phyloP scores from a whole-genome alignment of 1,284 basidiomycete species.

The Lignosus rhinocerotis region DNA sequence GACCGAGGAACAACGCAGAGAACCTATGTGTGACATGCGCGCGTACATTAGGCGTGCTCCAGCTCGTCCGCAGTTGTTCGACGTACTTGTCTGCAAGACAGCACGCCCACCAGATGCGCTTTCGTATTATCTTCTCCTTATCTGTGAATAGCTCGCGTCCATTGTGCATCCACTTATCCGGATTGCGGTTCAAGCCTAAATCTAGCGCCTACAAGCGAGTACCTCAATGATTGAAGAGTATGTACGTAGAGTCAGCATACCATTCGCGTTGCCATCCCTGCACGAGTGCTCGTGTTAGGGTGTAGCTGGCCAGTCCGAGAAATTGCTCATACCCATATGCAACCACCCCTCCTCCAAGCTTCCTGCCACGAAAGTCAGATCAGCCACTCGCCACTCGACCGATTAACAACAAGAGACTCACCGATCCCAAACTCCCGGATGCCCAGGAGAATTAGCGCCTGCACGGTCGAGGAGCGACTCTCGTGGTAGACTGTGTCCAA shows the following conservation, averaged over 20 bases:
- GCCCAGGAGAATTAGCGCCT: slow-evolving; percentile 74
- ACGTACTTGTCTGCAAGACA: slow-evolving; percentile 71
- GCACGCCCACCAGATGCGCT: slow-evolving; percentile 84
- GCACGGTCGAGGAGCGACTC: slow-evolving; percentile 68
- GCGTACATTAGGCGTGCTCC: neutral
- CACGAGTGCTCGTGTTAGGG: neutral
- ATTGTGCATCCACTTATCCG: slow-evolving; percentile 73
- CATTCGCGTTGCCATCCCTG: slow-evolving; percentile 79
- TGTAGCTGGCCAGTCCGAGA: neutral
- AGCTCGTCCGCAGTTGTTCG: neutral
- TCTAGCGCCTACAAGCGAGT: slow-evolving; percentile 67
- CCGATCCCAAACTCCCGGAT: slow-evolving; percentile 83
- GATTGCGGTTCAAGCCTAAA: slow-evolving; percentile 81
- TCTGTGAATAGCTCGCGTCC: slow-evolving; percentile 61
- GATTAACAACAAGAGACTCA: slow-evolving; percentile 18
- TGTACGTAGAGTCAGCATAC: slow-evolving; percentile 36
- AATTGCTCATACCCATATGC: slow-evolving; percentile 56
- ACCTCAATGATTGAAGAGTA: neutral
- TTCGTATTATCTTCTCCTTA: slow-evolving; percentile 72
- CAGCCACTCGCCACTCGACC: neutral
- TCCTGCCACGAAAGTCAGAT: slow-evolving; percentile 32
- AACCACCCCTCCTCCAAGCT: slow-evolving; percentile 83
- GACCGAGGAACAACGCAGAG: slow-evolving; percentile 37
- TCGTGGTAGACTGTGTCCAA: slow-evolving; percentile 66
- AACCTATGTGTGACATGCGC: slow-evolving; percentile 12